phyloP scores from a whole-genome alignment of 805 yeast genomes.

The Hanseniaspora guilliermondii region DNA sequence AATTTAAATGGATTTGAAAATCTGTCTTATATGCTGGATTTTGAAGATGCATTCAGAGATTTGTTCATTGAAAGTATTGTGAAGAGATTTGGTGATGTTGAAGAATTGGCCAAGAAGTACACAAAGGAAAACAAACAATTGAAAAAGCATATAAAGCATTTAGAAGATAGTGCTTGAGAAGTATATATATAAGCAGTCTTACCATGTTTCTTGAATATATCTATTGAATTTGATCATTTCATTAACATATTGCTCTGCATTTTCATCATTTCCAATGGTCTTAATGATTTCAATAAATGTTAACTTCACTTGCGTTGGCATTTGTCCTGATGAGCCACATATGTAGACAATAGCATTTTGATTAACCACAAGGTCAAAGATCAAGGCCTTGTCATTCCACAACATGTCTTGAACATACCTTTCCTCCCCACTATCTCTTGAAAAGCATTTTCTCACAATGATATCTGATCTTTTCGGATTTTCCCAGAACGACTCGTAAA shows the following conservation, averaged over 20 bases:
- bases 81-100: slow-evolving; percentile 78
- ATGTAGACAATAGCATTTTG: slow-evolving; percentile 55
- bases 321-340: slow-evolving; percentile 88
- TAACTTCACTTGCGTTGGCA: slow-evolving; percentile 83
- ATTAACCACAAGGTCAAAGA: slow-evolving; percentile 43
- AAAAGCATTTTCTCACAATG: slow-evolving; percentile 30
- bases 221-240: slow-evolving; percentile 51
- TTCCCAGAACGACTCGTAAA: slow-evolving; percentile 22
- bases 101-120: slow-evolving; percentile 71
- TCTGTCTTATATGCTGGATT: slow-evolving; percentile 14
- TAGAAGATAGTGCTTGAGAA: neutral
- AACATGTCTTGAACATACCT: slow-evolving; percentile 73
- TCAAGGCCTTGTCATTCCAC: slow-evolving; percentile 36
- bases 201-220: slow-evolving; percentile 89
- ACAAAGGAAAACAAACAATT: slow-evolving; percentile 56
- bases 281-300: slow-evolving; percentile 55
- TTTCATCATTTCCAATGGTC: slow-evolving; percentile 31
- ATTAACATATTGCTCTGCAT: slow-evolving; percentile 40
- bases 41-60: slow-evolving; percentile 15
- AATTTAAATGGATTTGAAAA: slow-evolving; percentile 16
- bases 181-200: too few relatives aligned
- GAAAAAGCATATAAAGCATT: slow-evolving; percentile 24
- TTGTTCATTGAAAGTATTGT: slow-evolving; percentile 37
- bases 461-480: neutral
- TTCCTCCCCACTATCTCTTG: slow-evolving; percentile 31